Evolutionary conservation across 2,329 filamentous ascomycete genomes (phyloP), one percentile per base, ranked within the genome.

Genomic region (Pseudogymnoascus sp.): DNA sequence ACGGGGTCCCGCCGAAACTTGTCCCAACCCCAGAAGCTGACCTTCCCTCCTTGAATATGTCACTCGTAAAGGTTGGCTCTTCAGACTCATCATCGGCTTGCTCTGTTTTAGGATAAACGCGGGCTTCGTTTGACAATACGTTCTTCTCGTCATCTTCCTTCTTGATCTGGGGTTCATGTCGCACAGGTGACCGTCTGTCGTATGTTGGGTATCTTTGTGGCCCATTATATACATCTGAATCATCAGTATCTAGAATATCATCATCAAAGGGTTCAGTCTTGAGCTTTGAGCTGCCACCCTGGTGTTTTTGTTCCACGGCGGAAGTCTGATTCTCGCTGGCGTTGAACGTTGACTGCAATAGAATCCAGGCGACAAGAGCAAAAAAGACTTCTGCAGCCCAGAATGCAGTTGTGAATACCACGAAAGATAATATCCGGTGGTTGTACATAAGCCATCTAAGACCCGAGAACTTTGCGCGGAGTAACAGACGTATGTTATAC

Each of bases 371-470:
- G 0, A 87, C 38, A 0, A 80, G 78, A 73, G 89, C 83, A 44
- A 87, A 88, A 0, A 85, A 67, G 70, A 96, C 80, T 71, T 93
- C 91, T 11, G 85, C 84, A 1, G 78, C 72, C 91, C 93, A 97
- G 75, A 97, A 97, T 0, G 84, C 68, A 0, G 78, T 75, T 0
- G 87, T 90, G 70, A 92, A 89, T 0, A 87, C 70, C 0, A 89
- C 61, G 64, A 91, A 92, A 4, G 86, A 86, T 1, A 85, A 74
- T 37, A 95, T 71, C 11, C 89, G 85, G 77, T 93, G 88, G 65
- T 91, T 87, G 70, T 95, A 95, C 90, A 99, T 96, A 63, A 93
- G 70, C 85, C 89, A 95, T 59, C 89, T 80, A 65, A 97, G 74
- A 0, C 93, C 93, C 10, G 83, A 81, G 67, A 97, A 86, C 62